phyloP scores from a whole-genome alignment of 2,329 filamentous ascomycete genomes.

The Fusarium caatingaense region DNA sequence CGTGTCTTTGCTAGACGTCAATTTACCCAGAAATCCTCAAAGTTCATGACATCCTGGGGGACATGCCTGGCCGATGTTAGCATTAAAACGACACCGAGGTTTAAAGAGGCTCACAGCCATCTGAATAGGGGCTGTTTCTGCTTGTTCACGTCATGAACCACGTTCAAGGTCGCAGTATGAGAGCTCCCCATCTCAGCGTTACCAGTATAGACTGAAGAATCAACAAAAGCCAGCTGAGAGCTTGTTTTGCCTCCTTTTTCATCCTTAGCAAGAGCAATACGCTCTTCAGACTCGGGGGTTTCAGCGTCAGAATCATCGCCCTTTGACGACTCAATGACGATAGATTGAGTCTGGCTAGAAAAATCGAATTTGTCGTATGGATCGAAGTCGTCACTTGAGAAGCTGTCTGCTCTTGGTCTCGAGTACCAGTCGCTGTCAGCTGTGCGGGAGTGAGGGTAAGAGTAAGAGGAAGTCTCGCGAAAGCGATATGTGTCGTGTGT shows the following conservation, averaged over 20 bases:
- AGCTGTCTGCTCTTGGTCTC: slow-evolving; percentile 17
- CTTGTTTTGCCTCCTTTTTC: slow-evolving; percentile 10
- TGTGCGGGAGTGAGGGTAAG: background rate
- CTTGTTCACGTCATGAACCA: slow-evolving; percentile 50
- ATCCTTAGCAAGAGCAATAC: slow-evolving; percentile 23
- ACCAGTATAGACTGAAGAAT: slow-evolving; percentile 54
- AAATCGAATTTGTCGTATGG: slow-evolving; percentile 48
- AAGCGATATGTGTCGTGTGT: slow-evolving; percentile 6
- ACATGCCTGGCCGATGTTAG: slow-evolving; percentile 50
- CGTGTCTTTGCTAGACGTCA: background rate
- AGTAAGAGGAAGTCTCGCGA: background rate
- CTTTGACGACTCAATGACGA: slow-evolving; percentile 39
- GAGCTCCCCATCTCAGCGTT: slow-evolving; percentile 52
- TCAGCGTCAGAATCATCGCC: slow-evolving; percentile 49
- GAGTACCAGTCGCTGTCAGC: slow-evolving; percentile 10
- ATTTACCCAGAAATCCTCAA: slow-evolving; percentile 56
- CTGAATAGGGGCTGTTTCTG: slow-evolving; percentile 53
- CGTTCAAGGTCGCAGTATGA: slow-evolving; percentile 52
- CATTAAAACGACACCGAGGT: too few relatives aligned
- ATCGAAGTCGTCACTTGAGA: slow-evolving; percentile 46
- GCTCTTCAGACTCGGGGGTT: slow-evolving; percentile 43
- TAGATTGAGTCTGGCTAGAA: slow-evolving; percentile 33
- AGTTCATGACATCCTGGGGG: slow-evolving; percentile 55
- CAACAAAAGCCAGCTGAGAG: slow-evolving; percentile 45
- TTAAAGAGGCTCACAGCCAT: slow-evolving; percentile 52